A percentile compares a stretch with the other conserved stretches of the same genome.
Conservation (phyloP, 257 asterid species). For the Nicotiana sylvestris region DNA sequence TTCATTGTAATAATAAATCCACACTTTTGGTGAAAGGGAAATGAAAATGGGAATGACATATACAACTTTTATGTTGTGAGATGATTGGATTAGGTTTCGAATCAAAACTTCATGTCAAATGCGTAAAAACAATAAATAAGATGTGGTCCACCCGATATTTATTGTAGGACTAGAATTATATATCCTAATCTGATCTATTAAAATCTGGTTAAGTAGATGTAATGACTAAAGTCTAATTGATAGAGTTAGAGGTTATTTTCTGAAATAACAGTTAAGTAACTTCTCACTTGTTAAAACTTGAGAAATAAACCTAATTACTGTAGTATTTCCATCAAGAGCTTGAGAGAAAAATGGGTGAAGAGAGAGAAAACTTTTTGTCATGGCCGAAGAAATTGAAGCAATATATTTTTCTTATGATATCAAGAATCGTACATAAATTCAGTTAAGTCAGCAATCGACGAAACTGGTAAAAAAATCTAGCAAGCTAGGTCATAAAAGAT, state of each 20-base stretch:
- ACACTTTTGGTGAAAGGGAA: constrained; percentile 14
- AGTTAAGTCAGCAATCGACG: neutral
- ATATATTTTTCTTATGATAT: neutral
- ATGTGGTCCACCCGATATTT: neutral
- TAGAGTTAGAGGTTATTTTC: neutral
- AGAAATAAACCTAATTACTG: neutral
- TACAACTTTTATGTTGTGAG: constrained; percentile 9
- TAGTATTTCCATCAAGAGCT: neutral
- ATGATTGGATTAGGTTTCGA: constrained; percentile 23
- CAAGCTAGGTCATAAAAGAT: too few relatives aligned
- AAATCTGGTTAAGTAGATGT: neutral
- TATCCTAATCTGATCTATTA: neutral
- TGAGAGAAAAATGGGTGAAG: neutral
- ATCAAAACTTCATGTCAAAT: neutral
- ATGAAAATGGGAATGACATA: constrained; percentile 24
- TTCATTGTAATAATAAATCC: constrained; percentile 5
- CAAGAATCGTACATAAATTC: neutral
- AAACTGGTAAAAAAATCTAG: too few relatives aligned
- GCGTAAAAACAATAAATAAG: neutral
- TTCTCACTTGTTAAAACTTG: neutral
- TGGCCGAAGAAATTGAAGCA: neutral
- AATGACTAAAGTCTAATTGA: neutral
- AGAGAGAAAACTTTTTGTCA: neutral
- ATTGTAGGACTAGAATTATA: neutral
- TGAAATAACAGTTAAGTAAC: neutral